Evolutionary conservation across 2,329 filamentous ascomycete species (phyloP), one percentile per base, ranked within the genome.

Genomic region (Fusarium pseudoanthophilum): DNA sequence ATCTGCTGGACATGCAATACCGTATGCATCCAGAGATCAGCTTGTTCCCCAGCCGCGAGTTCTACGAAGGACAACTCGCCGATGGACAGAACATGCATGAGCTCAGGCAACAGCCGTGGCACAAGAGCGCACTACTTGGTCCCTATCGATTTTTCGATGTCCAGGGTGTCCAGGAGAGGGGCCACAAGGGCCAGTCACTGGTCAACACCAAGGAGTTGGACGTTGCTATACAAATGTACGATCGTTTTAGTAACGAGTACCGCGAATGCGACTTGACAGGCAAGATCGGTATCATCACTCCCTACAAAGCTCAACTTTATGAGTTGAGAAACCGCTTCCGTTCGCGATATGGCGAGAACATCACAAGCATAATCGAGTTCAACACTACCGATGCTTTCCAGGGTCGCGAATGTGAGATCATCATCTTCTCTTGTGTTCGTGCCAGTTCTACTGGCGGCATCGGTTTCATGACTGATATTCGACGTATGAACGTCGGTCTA

Each of bases 21-120:
- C 96, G 96, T 83, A 99, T 99, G 97, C 96, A 99, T 83, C 96
- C 97, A 0, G 94, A 96, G 75, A 99, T 99, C 80, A 97, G 95
- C 82, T 82, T 86, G 59, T 99, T 98, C 81, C 96, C 97, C 3
- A 97, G 95, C 81, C 86, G 88, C 75, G 92, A 95, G 58, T 99
- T 99, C 84, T 99, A 99, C 83, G 94, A 98, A 79, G 91, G 93
- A 34, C 90, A 91, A 72, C 89, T 99, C 16, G 86, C 95, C 72
- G 95, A 99, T 81, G 96, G 97, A 30, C 89, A 88, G 68, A 89
- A 93, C 74, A 98, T 98, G 95, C 90, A 88, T 7, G 86, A 84
- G 61, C 85, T 97, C 60, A 92, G 96, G 53, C 84, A 87, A 67
- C 91, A 92, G 80, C 92, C 94, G 5, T 99, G 97, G 97, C 96